Conservation (phyloP, 306 rosid species). For the Rosa rugosa region DNA sequence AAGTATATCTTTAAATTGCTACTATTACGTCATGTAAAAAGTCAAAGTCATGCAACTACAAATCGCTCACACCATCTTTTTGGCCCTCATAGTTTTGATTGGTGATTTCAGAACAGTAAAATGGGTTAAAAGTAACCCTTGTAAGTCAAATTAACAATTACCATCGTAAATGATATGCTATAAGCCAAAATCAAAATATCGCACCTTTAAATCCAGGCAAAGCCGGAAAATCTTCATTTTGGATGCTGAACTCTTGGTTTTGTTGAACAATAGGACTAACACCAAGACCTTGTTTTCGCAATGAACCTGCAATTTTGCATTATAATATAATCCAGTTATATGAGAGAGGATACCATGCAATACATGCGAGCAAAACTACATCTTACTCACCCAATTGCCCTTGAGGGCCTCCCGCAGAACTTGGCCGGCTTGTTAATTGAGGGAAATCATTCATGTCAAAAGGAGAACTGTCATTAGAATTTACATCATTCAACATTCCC, state of each 20-base stretch:
- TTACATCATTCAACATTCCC: constrained; percentile 93
- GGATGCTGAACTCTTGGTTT: constrained; percentile 97
- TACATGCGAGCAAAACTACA: not conserved
- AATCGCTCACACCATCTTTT: not conserved
- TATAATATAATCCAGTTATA: constrained; percentile 14
- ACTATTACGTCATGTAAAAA: not conserved
- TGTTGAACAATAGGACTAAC: constrained; percentile 95
- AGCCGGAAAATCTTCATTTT: constrained; percentile 97
- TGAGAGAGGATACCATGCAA: not conserved
- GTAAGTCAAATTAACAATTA: not conserved
- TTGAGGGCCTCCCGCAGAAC: constrained; percentile 97
- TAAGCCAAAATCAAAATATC: constrained; percentile 27
- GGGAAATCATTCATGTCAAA: constrained; percentile 95
- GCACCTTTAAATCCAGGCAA: constrained; percentile 95
- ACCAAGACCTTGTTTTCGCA: constrained; percentile 94
- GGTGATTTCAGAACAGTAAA: not conserved
- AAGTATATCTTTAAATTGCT: not conserved
- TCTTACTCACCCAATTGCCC: constrained; percentile 78
- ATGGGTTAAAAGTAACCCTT: not conserved
- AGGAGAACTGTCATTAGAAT: constrained; percentile 77
- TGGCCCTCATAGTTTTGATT: not conserved
- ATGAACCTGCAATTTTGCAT: constrained; percentile 62
- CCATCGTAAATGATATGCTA: not conserved
- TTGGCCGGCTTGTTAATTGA: constrained; percentile 86
- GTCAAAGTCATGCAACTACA: not conserved